Evolutionary conservation across 768 basidiomycete species (phyloP).

Genomic region (Amylocystis lapponica): DNA sequence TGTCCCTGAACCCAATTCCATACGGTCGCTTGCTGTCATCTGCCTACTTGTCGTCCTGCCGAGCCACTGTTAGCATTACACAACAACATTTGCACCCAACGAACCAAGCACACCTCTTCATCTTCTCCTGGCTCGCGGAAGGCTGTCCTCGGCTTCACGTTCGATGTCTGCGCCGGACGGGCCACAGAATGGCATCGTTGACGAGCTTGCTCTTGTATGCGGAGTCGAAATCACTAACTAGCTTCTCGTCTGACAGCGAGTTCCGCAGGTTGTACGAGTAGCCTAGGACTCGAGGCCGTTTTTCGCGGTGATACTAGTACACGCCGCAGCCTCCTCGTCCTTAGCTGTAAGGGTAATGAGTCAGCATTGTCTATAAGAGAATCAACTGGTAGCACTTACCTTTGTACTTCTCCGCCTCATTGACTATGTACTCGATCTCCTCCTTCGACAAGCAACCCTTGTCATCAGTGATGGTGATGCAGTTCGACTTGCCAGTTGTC

Average conservation of each 20-base stretch:
- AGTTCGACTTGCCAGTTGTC: too few relatives aligned
- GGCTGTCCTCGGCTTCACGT: too few relatives aligned
- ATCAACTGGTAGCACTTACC: constrained; percentile 82
- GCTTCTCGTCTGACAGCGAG: constrained; percentile 78
- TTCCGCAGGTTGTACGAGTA: constrained; percentile 95
- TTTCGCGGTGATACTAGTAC: constrained; percentile 83
- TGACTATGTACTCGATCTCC: constrained; percentile 97
- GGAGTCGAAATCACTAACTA: constrained; percentile 80
- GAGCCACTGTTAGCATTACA: too few relatives aligned
- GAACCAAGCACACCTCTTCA: too few relatives aligned
- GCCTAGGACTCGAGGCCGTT: constrained; percentile 90
- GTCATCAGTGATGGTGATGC: constrained; percentile 93
- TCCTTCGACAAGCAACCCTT: too few relatives aligned
- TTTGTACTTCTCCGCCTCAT: constrained; percentile 92
- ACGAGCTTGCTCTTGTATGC: constrained; percentile 87
- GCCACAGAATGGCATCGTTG: constrained; percentile 79
- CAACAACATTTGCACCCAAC: too few relatives aligned
- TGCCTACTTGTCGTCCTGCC: too few relatives aligned
- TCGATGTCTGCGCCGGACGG: constrained; percentile 88
- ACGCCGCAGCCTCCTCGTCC: constrained; percentile 78
- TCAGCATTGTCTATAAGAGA: constrained; percentile 18
- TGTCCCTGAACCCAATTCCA: too few relatives aligned
- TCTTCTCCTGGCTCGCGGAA: too few relatives aligned
- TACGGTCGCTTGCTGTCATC: too few relatives aligned
- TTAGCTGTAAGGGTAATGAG: constrained; percentile 42